These are phyloP conservation scores for Euphorbia schlechtendalii DNA, from an alignment of 441 rosid species.

Conservation along the genomic window DNA sequence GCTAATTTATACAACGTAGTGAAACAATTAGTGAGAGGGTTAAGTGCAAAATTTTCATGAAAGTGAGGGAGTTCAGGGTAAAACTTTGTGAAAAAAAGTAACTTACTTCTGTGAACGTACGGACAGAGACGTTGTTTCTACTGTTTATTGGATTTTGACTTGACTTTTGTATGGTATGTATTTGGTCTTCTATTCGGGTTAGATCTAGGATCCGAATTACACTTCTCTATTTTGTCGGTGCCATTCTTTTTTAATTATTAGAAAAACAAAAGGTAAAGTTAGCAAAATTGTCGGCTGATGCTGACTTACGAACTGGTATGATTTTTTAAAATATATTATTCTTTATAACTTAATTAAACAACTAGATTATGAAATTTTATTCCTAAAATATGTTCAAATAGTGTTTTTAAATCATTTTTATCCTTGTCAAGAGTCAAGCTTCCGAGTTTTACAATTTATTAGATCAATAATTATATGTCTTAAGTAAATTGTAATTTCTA, in stretches of 20 bases:
- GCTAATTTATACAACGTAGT: too few species aligned
- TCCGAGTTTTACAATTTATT: too few species aligned
- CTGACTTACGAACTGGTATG: neutral
- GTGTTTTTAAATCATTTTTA: neutral
- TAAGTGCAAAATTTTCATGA: too few species aligned
- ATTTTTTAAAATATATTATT: neutral
- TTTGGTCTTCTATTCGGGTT: constrained; percentile 4
- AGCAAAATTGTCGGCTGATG: constrained; percentile 2
- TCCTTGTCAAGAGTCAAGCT: too few species aligned
- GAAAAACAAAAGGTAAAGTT: neutral
- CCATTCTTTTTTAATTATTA: neutral
- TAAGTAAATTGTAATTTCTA: neutral
- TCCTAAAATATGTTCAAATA: neutral
- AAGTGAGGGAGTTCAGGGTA: too few species aligned
- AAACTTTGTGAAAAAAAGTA: too few species aligned
- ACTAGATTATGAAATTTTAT: neutral
- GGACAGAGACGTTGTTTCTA: neutral
- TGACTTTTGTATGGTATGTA: neutral
- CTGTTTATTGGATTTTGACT: neutral
- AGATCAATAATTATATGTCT: neutral
- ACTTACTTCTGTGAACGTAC: neutral
- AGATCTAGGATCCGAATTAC: constrained; percentile 4
- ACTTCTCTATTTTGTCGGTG: constrained; percentile 9
- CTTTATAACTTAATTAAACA: neutral
- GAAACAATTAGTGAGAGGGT: too few species aligned